phyloP scores from a whole-genome alignment of 1,139 yeast species.

The Pichia sp. region DNA sequence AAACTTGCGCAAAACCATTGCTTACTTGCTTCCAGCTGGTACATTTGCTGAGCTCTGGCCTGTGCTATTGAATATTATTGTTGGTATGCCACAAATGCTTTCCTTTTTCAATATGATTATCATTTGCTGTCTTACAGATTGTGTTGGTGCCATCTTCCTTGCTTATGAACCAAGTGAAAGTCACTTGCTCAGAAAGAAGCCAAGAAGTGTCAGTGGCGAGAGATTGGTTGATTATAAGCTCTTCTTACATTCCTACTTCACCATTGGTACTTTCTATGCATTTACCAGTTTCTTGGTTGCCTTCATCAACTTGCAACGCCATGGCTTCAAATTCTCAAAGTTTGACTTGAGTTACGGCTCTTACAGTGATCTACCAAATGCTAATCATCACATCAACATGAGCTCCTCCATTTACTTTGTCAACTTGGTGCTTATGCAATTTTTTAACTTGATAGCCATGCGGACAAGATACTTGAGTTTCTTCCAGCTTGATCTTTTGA shows the following conservation, averaged over 20 bases:
- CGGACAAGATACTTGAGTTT: constrained; percentile 44
- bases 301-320: constrained; percentile 38
- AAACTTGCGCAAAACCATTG: constrained; percentile 46
- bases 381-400: constrained; percentile 31
- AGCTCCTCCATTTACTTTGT: constrained; percentile 49
- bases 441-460: constrained; percentile 44
- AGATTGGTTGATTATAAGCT: constrained; percentile 41
- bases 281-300: constrained; percentile 43
- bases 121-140: constrained; percentile 47
- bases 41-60: constrained; percentile 52
- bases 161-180: constrained; percentile 45
- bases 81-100: constrained; percentile 49
- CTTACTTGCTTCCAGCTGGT: constrained; percentile 53
- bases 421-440: constrained; percentile 47
- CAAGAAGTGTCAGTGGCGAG: constrained; percentile 43
- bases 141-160: constrained; percentile 42
- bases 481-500: constrained; percentile 39
- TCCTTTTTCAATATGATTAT: constrained; percentile 52
- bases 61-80: constrained; percentile 43
- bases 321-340: constrained; percentile 37
- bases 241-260: constrained; percentile 42
- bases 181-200: constrained; percentile 41
- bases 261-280: constrained; percentile 41
- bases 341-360: constrained; percentile 40
- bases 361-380: constrained; percentile 31